These are phyloP conservation scores for Amphibolis antarctica DNA, from an alignment of 106 monocot species.

Conservation along the genomic window DNA sequence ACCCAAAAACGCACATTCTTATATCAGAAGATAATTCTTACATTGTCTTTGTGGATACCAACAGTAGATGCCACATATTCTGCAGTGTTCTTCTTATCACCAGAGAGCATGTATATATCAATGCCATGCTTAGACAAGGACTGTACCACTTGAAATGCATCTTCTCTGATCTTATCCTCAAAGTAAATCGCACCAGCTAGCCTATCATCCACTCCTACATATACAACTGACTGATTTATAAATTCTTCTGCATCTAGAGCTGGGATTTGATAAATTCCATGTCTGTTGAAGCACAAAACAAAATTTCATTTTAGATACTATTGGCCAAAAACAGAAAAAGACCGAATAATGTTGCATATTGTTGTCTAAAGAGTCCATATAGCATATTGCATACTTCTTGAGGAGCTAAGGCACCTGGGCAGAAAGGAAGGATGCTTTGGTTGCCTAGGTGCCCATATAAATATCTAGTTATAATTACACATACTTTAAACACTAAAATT, in stretches of 20 bases:
- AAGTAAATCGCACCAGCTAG: conserved; percentile 77
- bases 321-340: neutral
- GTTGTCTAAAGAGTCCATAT: no score
- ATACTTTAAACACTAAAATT: no score
- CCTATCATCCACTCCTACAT: conserved; percentile 72
- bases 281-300: conserved; percentile 15
- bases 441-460: no score
- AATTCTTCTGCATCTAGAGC: conserved; percentile 38
- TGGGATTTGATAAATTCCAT: conserved; percentile 54
- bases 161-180: conserved; percentile 93
- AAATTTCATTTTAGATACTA: neutral
- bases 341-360: no score
- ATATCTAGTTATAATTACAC: no score
- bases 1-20: neutral
- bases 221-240: conserved; percentile 62
- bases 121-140: conserved; percentile 71
- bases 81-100: conserved; percentile 75
- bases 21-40: conserved; percentile 11
- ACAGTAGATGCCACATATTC: conserved; percentile 73
- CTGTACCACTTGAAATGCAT: conserved; percentile 66
- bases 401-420: no score
- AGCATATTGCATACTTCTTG: no score
- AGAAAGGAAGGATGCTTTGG: no score
- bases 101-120: conserved; percentile 77
- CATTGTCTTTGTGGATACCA: conserved; percentile 79